These are phyloP conservation scores for Aureobasidium musti DNA, from an alignment of 2,329 filamentous ascomycete species.

Conservation along the genomic window DNA sequence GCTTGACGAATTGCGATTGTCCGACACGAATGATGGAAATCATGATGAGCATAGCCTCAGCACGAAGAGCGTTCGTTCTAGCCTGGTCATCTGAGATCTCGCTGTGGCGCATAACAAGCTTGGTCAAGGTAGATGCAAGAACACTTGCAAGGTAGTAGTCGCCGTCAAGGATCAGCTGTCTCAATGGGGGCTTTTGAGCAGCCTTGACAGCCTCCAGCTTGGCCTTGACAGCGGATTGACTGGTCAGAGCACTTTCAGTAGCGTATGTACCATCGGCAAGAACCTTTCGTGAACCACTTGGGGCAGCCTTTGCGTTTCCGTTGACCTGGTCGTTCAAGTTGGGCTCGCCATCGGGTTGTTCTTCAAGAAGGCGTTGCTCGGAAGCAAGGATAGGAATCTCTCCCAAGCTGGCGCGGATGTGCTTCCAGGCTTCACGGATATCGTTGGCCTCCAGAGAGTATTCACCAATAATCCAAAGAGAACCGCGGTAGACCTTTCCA, in stretches of 20 bases:
- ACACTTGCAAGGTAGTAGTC: conserved; percentile 97
- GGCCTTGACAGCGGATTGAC: conserved; percentile 83
- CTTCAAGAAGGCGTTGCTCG: conserved; percentile 87
- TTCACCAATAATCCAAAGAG: conserved; percentile 96
- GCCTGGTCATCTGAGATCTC: conserved; percentile 85
- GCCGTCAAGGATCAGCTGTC: conserved; percentile 92
- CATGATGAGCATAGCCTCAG: conserved; percentile 99
- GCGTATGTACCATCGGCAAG: conserved; percentile 97
- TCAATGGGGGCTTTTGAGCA: conserved; percentile 90
- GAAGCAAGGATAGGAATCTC: conserved; percentile 97
- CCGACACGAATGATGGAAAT: conserved; percentile 97
- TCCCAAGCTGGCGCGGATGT: conserved; percentile 87
- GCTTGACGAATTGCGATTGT: conserved; percentile 98
- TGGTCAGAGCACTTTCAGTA: conserved; percentile 93
- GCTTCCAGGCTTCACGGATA: conserved; percentile 95
- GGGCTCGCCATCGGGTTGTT: conserved; percentile 67
- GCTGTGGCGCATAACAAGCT: conserved; percentile 95
- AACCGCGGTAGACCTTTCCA: conserved; percentile 95
- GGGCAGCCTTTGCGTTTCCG: conserved; percentile 72
- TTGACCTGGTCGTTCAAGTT: conserved; percentile 73
- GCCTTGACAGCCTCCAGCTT: conserved; percentile 96
- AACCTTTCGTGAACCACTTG: conserved; percentile 85
- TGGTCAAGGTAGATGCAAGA: conserved; percentile 92
- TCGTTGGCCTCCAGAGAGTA: conserved; percentile 93
- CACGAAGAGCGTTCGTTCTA: conserved; percentile 88